Conservation (phyloP, 257 asterid species). For the Forsythia viridissima region DNA sequence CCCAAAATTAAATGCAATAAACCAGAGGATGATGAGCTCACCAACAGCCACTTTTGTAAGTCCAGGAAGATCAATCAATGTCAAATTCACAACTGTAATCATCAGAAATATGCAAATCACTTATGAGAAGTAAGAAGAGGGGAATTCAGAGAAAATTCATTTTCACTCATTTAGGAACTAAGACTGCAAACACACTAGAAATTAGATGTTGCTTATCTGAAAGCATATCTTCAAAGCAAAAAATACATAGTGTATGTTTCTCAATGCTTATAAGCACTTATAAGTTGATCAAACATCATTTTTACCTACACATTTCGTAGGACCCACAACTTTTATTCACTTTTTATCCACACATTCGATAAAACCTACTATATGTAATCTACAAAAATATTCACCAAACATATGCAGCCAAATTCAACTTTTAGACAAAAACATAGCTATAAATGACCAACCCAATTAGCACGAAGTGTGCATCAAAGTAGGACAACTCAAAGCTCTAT, state of each 20-base stretch:
- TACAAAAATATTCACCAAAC: too few species aligned
- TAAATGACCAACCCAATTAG: background rate
- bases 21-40: conserved; percentile 26
- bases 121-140: conserved; percentile 8
- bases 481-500: background rate
- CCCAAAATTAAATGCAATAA: conserved; percentile 10
- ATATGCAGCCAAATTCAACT: background rate
- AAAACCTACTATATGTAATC: too few species aligned
- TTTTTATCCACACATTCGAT: too few species aligned
- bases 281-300: too few species aligned
- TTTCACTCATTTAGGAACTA: conserved; percentile 13
- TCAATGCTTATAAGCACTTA: too few species aligned
- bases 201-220: background rate
- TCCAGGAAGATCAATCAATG: conserved; percentile 74
- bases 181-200: background rate
- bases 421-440: background rate
- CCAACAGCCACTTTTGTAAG: conserved; percentile 73
- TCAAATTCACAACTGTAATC: conserved; percentile 64
- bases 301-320: too few species aligned
- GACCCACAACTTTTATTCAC: too few species aligned
- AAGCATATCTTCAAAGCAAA: conserved; percentile 11
- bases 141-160: conserved; percentile 8
- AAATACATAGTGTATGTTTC: background rate
- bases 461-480: background rate
- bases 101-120: conserved; percentile 22